phyloP scores from a whole-genome alignment of 805 yeast genomes.

The Starmerella riodocensis region DNA sequence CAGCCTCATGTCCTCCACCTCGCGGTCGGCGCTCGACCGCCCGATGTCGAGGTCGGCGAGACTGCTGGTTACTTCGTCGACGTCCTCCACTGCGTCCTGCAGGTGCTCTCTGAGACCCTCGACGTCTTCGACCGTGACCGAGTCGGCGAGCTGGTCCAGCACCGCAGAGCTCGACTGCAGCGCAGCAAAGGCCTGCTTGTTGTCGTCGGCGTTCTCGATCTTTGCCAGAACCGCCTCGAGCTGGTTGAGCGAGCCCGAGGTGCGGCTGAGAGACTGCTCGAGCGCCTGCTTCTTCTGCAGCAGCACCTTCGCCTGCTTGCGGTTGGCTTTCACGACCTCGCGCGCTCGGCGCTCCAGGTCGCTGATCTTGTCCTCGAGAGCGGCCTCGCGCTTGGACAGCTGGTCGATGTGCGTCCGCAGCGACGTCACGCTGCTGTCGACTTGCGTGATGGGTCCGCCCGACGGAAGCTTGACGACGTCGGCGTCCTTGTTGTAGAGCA shows the following conservation, averaged over 20 bases:
- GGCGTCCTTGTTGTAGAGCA: constrained; percentile 13
- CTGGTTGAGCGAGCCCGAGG: constrained; percentile 26
- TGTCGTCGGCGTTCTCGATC: constrained; percentile 35
- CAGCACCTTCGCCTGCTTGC: constrained; percentile 9
- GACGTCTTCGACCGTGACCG: constrained; percentile 30
- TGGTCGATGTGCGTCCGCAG: constrained; percentile 14
- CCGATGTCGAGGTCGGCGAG: constrained; percentile 24
- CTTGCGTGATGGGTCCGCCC: constrained; percentile 9
- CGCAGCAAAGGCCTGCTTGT: constrained; percentile 30
- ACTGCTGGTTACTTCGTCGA: constrained; percentile 31
- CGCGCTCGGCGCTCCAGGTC: constrained; percentile 20
- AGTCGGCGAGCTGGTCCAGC: constrained; percentile 30
- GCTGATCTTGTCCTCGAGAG: constrained; percentile 16
- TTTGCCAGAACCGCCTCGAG: constrained; percentile 30
- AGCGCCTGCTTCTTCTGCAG: constrained; percentile 22
- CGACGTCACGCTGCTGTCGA: constrained; percentile 12
- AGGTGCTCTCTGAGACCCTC: constrained; percentile 33
- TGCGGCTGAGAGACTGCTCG: constrained; percentile 14
- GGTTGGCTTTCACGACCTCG: constrained; percentile 12
- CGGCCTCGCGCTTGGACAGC: constrained; percentile 19
- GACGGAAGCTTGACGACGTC: constrained; percentile 18
- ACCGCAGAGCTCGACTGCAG: constrained; percentile 29
- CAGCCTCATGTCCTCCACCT: constrained; percentile 26
- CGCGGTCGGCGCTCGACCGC: constrained; percentile 14
- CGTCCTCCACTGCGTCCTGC: constrained; percentile 29